Conservation (phyloP, 768 basidiomycete species). For the Scleroderma bovista region DNA sequence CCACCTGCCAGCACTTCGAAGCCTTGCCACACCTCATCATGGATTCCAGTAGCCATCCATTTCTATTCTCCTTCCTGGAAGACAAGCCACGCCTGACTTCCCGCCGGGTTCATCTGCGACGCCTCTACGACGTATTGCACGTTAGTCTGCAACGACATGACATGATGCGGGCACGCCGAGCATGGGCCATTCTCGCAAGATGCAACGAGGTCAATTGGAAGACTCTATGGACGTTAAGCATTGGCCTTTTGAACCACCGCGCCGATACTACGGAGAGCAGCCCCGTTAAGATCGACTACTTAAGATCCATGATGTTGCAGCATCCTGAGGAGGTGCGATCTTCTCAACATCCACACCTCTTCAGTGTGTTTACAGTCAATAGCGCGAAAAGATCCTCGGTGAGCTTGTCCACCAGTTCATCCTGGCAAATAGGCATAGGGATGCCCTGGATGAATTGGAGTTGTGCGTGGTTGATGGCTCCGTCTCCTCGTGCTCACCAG, state of each 20-base stretch:
- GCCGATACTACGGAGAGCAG: constrained; percentile 22
- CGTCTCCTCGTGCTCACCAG: constrained; percentile 1
- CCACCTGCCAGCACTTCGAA: too few species aligned
- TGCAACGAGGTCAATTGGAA: constrained; percentile 80
- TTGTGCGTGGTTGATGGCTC: constrained; percentile 46
- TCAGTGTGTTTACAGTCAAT: not conserved
- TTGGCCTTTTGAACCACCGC: constrained; percentile 45
- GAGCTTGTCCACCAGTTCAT: constrained; percentile 72
- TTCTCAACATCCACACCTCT: constrained; percentile 1
- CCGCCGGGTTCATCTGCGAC: constrained; percentile 67
- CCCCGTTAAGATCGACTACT: constrained; percentile 47
- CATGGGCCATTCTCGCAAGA: constrained; percentile 69
- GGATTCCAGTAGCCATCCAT: constrained; percentile 35
- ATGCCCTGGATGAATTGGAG: constrained; percentile 82
- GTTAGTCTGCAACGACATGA: constrained; percentile 66
- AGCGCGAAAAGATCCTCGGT: constrained; percentile 73
- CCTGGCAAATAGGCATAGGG: constrained; percentile 46
- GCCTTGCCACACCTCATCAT: too few species aligned
- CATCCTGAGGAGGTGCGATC: constrained; percentile 55
- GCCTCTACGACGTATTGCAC: constrained; percentile 70
- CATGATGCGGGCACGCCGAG: constrained; percentile 53
- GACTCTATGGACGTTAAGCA: constrained; percentile 62
- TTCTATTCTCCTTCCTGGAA: constrained; percentile 59
- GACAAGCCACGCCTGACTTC: constrained; percentile 45
- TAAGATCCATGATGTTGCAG: constrained; percentile 69